These are phyloP conservation scores for Starmerella cellae DNA, from an alignment of 805 yeast species.

Conservation along the genomic window DNA sequence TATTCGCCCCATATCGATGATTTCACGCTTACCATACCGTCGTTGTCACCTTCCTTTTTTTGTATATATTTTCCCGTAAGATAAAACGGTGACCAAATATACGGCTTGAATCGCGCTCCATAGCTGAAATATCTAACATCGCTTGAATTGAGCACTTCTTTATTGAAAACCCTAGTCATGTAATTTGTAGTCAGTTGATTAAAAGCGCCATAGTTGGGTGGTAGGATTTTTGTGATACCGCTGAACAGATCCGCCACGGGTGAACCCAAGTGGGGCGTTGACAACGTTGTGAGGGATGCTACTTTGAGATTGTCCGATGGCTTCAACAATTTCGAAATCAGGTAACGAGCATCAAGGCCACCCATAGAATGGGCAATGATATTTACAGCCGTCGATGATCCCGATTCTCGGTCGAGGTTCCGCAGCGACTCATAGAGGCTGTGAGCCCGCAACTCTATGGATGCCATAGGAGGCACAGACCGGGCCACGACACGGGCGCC, in stretches of 20 bases:
- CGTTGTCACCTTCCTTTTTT: conserved; percentile 46
- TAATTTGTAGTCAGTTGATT: conserved; percentile 50
- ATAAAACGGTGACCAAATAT: conserved; percentile 46
- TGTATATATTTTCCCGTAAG: conserved; percentile 53
- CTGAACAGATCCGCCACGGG: conserved; percentile 63
- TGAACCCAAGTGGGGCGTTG: conserved; percentile 84
- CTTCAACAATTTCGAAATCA: conserved; percentile 44
- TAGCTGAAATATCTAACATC: conserved; percentile 64
- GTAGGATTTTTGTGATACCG: conserved; percentile 19
- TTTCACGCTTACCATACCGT: conserved; percentile 70
- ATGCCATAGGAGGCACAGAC: conserved; percentile 70
- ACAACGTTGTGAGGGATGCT: conserved; percentile 64
- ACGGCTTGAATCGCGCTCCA: conserved; percentile 62
- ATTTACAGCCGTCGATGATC: conserved; percentile 37
- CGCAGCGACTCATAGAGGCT: conserved; percentile 41
- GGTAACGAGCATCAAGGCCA: conserved; percentile 69
- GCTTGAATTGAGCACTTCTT: conserved; percentile 40
- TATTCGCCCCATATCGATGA: conserved; percentile 78
- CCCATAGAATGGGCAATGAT: conserved; percentile 90
- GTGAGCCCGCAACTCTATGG: conserved; percentile 55
- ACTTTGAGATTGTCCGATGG: conserved; percentile 38
- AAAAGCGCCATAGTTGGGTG: conserved; percentile 32
- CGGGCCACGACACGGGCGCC: conserved; percentile 64
- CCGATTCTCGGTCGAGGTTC: conserved; percentile 15
- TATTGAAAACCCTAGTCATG: conserved; percentile 41